These are phyloP conservation scores for Cetraspora pellucida DNA, from an alignment of 192 early-diverging fungal genomes.

Conservation along the genomic window DNA sequence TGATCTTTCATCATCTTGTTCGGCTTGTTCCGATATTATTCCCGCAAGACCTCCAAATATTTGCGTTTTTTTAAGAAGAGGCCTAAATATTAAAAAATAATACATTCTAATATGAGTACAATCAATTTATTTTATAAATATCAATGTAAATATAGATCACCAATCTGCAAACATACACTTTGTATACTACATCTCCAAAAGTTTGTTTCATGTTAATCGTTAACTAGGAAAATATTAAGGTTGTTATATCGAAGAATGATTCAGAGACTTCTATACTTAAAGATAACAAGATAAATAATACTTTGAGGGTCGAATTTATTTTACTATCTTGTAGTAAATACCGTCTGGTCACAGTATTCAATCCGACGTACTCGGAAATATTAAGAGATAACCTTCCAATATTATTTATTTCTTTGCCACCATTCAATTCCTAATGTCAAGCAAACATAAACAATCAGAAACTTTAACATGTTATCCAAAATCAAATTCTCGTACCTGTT, in stretches of 20 bases:
- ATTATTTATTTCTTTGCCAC: slow-evolving; percentile 57
- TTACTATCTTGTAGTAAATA: slow-evolving; percentile 72
- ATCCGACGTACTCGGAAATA: slow-evolving; percentile 76
- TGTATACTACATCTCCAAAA: slow-evolving; percentile 32
- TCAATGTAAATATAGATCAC: neutral
- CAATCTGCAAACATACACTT: slow-evolving; percentile 35
- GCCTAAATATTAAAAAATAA: slow-evolving; percentile 33
- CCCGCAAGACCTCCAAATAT: slow-evolving; percentile 37
- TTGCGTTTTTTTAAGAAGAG: slow-evolving; percentile 42
- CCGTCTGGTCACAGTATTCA: slow-evolving; percentile 51
- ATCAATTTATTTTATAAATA: neutral
- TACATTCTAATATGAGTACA: neutral
- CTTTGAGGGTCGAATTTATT: slow-evolving; percentile 80
- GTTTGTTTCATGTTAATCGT: slow-evolving; percentile 42
- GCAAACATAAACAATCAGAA: slow-evolving; percentile 43
- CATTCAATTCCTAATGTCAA: slow-evolving; percentile 57
- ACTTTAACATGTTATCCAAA: neutral
- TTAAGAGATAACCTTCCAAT: slow-evolving; percentile 74
- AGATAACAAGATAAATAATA: slow-evolving; percentile 39
- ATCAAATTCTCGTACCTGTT: slow-evolving; percentile 54
- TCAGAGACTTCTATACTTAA: too few relatives aligned
- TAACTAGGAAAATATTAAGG: slow-evolving; percentile 35
- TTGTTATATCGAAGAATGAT: neutral
- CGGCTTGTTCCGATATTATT: slow-evolving; percentile 30
- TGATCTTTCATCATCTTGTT: slow-evolving; percentile 33